These are phyloP conservation scores for Pyrrhoderma lamaoense DNA, from an alignment of 1,284 basidiomycete species.

Conservation along the genomic window DNA sequence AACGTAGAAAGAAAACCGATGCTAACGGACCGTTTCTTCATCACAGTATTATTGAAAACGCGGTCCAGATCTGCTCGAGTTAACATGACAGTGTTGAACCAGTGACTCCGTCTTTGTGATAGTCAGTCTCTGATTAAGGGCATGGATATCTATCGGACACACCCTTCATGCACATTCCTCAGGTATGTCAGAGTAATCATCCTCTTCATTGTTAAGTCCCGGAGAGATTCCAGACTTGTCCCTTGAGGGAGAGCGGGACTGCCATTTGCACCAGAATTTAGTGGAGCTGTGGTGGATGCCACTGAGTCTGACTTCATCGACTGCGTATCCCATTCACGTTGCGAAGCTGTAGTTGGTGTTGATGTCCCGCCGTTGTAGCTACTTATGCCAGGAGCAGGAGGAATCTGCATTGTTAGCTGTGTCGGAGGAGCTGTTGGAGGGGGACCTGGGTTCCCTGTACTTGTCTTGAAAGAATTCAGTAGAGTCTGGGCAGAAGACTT, in stretches of 20 bases:
- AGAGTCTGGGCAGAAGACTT: slow-evolving; percentile 81
- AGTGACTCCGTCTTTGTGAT: slow-evolving; percentile 60
- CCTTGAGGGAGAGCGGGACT: slow-evolving; percentile 47
- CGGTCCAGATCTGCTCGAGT: slow-evolving; percentile 64
- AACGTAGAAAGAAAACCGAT: background rate
- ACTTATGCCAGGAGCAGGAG: slow-evolving; percentile 15
- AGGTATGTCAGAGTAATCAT: slow-evolving; percentile 79
- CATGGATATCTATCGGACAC: slow-evolving; percentile 25
- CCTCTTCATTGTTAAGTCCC: slow-evolving; percentile 74
- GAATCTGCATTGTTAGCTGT: slow-evolving; percentile 18
- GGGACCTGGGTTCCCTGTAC: slow-evolving; percentile 19
- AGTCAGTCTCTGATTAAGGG: background rate
- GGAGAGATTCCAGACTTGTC: slow-evolving; percentile 65
- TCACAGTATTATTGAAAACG: slow-evolving; percentile 63
- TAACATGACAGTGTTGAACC: slow-evolving; percentile 84
- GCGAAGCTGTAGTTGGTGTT: slow-evolving; percentile 34
- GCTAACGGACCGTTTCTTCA: slow-evolving; percentile 63
- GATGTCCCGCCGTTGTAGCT: slow-evolving; percentile 1
- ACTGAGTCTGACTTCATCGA: slow-evolving; percentile 47
- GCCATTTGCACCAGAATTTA: slow-evolving; percentile 26
- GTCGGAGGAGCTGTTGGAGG: slow-evolving; percentile 28
- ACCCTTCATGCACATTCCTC: slow-evolving; percentile 80
- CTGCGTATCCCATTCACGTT: slow-evolving; percentile 66
- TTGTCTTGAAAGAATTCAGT: slow-evolving; percentile 63
- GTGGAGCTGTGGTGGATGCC: slow-evolving; percentile 26